phyloP scores from a whole-genome alignment of 2,329 filamentous ascomycete genomes.

The Ambrosiella beaveri region DNA sequence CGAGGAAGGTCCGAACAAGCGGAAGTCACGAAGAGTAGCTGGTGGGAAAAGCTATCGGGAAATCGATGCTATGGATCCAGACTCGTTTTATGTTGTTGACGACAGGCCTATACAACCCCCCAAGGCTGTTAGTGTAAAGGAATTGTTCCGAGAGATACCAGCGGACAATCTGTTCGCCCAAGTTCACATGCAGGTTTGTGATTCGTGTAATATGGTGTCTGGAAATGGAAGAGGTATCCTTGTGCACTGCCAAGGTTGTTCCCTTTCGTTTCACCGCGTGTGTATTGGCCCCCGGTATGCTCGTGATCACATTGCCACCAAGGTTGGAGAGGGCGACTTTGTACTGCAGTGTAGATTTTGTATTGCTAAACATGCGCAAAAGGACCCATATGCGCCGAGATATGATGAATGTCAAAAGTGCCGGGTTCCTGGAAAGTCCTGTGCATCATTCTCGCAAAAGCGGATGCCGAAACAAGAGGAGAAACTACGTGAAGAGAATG shows the following conservation, averaged over 20 bases:
- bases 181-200: conserved; percentile 54
- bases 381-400: conserved; percentile 49
- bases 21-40: conserved; percentile 18
- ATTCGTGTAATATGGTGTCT: conserved; percentile 45
- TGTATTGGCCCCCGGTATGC: conserved; percentile 59
- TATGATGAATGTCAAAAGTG: conserved; percentile 59
- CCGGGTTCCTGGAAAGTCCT: conserved; percentile 46
- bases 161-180: conserved; percentile 39
- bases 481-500: conserved; percentile 61
- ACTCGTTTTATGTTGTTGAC: conserved; percentile 34
- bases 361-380: conserved; percentile 49
- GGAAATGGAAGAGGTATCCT: conserved; percentile 47
- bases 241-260: conserved; percentile 84
- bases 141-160: conserved; percentile 51
- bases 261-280: conserved; percentile 60
- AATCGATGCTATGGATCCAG: conserved; percentile 38
- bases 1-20: background rate
- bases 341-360: conserved; percentile 84
- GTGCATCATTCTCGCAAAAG: conserved; percentile 53
- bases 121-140: conserved; percentile 49
- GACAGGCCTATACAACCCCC: conserved; percentile 26
- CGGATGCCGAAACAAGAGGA: conserved; percentile 69
- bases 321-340: conserved; percentile 58
- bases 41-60: conserved; percentile 29
- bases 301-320: conserved; percentile 81